Evolutionary conservation across 345 rosid species (phyloP), one percentile per base, ranked within the genome.

Genomic region (Alliaria petiolata): DNA sequence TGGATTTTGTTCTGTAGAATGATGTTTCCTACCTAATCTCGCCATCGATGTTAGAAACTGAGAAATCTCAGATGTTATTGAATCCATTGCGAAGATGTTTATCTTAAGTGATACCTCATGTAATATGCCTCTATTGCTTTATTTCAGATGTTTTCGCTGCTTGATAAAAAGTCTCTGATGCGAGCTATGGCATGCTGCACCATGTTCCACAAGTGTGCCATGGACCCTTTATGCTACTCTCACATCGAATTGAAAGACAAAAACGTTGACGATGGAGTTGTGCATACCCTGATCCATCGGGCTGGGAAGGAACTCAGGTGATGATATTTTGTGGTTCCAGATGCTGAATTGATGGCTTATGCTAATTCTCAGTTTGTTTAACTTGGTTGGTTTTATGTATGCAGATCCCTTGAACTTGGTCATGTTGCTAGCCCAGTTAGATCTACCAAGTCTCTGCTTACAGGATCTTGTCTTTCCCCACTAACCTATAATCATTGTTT

Each of bases 241-340:
- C 62, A 83, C 76, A 78, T 91, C 76, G 85, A 86, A 80, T 74
- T 85, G 81, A 81, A 84, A 14, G 81, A 81, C 4, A 83, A 85
- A 0, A 80, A 80, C 61, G 86, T 83, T 46, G 85, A 87, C 62
- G 84, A 85, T 70, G 85, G 84, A 6, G 86, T 85, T 62, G 92
- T 89, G 52, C 78, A 84, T 63, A 81, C 86, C 0, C 76, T 83
- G 90, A 83, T 91, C 71, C 89, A 82, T 19, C 84, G 83, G 35
- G 93, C 97, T 30, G 91, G 91, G 66, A 86, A 85, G 60, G 65
- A 89, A 52, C 87, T 92, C 52, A 83, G 72, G 97, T 89, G 78
- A 79, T 87, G 74, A 79, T 80, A 33, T 33, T 5, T 68, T 14
- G 12, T 20, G 16, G 4, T 28, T 54, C 53, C 17, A 8, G 42